A percentile compares a stretch with the other conserved stretches of the same genome.
phyloP scores from a whole-genome alignment of 768 basidiomycete species.

The Pulveroboletus sp. region DNA sequence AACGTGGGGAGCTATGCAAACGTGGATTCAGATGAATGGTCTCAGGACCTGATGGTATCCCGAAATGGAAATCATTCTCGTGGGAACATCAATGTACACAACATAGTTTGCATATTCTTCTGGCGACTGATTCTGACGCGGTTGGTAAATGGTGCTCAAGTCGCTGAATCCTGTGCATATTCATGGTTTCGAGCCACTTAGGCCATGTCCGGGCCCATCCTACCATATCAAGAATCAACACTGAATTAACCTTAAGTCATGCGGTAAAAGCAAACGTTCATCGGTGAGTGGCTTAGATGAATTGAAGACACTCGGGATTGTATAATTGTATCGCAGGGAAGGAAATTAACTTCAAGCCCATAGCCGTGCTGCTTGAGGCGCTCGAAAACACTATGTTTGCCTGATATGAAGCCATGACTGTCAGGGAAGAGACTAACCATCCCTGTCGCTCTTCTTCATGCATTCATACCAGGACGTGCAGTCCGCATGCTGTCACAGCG shows the following conservation, averaged over 20 bases:
- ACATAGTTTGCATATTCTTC: too few species aligned
- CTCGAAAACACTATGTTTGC: not conserved
- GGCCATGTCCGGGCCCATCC: not conserved
- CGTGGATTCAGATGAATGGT: not conserved
- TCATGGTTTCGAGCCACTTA: not conserved
- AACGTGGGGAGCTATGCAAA: slow-evolving; percentile 3
- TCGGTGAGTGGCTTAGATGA: not conserved
- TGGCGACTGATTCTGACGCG: not conserved
- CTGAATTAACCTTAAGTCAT: not conserved
- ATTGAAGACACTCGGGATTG: too few species aligned
- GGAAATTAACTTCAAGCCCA: not conserved
- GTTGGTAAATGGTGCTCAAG: not conserved
- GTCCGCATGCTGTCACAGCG: not conserved
- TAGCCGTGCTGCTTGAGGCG: not conserved
- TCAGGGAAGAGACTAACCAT: too few species aligned
- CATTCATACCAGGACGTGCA: not conserved
- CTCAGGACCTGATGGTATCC: not conserved
- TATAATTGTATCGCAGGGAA: too few species aligned
- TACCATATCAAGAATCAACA: not conserved
- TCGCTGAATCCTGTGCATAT: not conserved
- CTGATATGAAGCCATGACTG: not conserved
- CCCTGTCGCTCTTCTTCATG: not conserved
- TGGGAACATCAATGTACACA: not conserved
- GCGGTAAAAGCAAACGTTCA: not conserved
- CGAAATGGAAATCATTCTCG: too few species aligned